These are phyloP conservation scores for Ulmus americana DNA, from an alignment of 331 rosid species.

Conservation along the genomic window DNA sequence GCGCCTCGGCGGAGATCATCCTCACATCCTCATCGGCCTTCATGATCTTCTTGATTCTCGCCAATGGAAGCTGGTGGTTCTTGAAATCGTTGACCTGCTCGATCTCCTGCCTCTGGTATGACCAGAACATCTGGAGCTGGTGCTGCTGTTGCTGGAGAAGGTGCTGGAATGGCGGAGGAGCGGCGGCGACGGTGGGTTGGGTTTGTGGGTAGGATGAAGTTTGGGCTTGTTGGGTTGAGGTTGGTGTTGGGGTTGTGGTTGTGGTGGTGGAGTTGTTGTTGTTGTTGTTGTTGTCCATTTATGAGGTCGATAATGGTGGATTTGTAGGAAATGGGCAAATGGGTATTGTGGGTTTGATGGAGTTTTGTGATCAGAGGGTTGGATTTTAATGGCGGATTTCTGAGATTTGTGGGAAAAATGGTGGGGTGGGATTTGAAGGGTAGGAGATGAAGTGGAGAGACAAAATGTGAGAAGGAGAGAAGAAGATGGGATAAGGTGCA, in stretches of 20 bases:
- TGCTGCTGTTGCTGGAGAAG: slow-evolving; percentile 94
- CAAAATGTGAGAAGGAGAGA: slow-evolving; percentile 5
- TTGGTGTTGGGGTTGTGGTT: slow-evolving; percentile 34
- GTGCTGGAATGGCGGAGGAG: slow-evolving; percentile 65
- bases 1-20: slow-evolving; percentile 97
- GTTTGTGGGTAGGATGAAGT: slow-evolving; percentile 44
- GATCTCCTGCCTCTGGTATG: slow-evolving; percentile 86
- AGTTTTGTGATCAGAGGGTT: neutral
- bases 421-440: slow-evolving; percentile 24
- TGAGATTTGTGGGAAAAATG: neutral
- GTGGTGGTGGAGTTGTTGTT: slow-evolving; percentile 5
- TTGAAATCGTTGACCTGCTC: slow-evolving; percentile 88
- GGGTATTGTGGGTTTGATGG: neutral
- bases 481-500: slow-evolving; percentile 23
- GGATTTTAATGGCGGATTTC: slow-evolving; percentile 20
- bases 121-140: slow-evolving; percentile 97
- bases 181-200: slow-evolving; percentile 34
- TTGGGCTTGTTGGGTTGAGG: slow-evolving; percentile 42
- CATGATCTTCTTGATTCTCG: slow-evolving; percentile 99
- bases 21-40: slow-evolving; percentile 98
- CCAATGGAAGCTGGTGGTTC: slow-evolving; percentile 95
- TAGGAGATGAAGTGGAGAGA: slow-evolving; percentile 4
- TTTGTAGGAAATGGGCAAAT: slow-evolving; percentile 12
- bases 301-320: slow-evolving; percentile 3
- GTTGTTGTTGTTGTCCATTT: slow-evolving; percentile 31